A percentile compares a stretch with the other conserved stretches of the same genome.
These are phyloP conservation scores for Sarocladium oryzae DNA, from an alignment of 2,329 filamentous ascomycete species.

Conservation along the genomic window DNA sequence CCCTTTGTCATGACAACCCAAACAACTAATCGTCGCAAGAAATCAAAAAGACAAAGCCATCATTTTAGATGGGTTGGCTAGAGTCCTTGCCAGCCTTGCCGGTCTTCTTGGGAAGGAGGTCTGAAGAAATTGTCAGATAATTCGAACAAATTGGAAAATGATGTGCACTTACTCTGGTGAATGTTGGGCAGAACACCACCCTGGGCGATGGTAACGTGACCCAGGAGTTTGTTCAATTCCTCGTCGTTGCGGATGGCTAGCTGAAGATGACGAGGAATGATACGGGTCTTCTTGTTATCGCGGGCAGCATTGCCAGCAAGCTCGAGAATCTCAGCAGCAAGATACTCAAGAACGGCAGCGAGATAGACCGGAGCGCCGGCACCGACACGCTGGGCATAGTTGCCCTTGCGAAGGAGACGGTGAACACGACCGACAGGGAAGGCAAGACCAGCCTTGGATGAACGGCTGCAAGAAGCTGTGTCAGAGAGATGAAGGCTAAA, in stretches of 20 bases:
- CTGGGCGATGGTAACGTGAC: conserved; percentile 94
- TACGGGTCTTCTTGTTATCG: conserved; percentile 99
- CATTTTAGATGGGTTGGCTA: conserved; percentile 86
- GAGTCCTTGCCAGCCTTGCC: conserved; percentile 86
- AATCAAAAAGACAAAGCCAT: conserved; percentile 38
- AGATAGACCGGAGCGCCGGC: conserved; percentile 96
- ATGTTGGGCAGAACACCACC: conserved; percentile 97
- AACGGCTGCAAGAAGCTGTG: conserved; percentile 66
- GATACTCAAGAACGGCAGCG: conserved; percentile 95
- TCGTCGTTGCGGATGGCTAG: conserved; percentile 99
- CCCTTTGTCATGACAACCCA: conserved; percentile 77
- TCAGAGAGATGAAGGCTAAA: no score
- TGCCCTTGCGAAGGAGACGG: conserved; percentile 97
- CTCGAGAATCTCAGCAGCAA: conserved; percentile 97
- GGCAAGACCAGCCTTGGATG: conserved; percentile 97
- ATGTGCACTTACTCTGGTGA: conserved; percentile 74
- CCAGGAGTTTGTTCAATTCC: conserved; percentile 98
- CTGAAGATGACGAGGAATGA: conserved; percentile 97
- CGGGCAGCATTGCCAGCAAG: conserved; percentile 97
- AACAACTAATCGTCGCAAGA: conserved; percentile 54
- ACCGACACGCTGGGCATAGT: conserved; percentile 99
- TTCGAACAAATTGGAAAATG: background rate
- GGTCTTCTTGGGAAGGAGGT: conserved; percentile 99
- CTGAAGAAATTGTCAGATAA: conserved; percentile 48
- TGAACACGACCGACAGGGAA: conserved; percentile 99